Evolutionary conservation across 805 yeast genomes (phyloP), one percentile per base, ranked within the genome.

Genomic region (Yarrowia deformans): DNA sequence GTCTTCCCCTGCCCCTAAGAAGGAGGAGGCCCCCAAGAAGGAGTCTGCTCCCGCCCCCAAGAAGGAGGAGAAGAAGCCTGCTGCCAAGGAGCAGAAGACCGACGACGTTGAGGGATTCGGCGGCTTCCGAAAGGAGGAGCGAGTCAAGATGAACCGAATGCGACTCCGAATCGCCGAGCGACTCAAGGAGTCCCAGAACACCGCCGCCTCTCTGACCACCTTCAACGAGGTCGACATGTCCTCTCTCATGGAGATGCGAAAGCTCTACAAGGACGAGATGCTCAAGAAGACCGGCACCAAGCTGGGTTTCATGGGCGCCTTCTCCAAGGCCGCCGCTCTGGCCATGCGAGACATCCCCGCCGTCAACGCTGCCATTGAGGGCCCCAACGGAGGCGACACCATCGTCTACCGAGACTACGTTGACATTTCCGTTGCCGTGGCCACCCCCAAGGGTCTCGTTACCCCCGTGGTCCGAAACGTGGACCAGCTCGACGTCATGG

Each of bases 111-210:
- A 73, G 79, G 55, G 80, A n/a, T 16, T 56, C 12, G 63, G 85
- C 43, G 91, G 91, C 77, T 85, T 95, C 70, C 90, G 99, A 84
- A 81, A 83, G 71, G 98, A 95, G 83, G 90, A 88, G 78, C 87
- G 93, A 79, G 96, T 95, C 73, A 94, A 94, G 85, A 94, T 94
- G 98, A 95, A 93, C 88, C 91, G 99, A 85, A 95, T 94, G 98
- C 90, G 99, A 84, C 82, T 91, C 83, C 91, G 99, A 86, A 95
- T 95, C 74, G 97, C 99, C 71, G 98, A 94, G 85, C 91, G 99
- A 83, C 90, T 94, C 79, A 94, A 94, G 91, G 98, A 95, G 85
- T 91, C 98, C 43, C 99, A 94, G 83, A 95, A 95, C 85, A 93
- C 98, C 69, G 97, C 98, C 73, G 99, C 99, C 46, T 91, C 98